phyloP scores from a whole-genome alignment of 108 stramenopile species.

The Cyclotella distinguenda region DNA sequence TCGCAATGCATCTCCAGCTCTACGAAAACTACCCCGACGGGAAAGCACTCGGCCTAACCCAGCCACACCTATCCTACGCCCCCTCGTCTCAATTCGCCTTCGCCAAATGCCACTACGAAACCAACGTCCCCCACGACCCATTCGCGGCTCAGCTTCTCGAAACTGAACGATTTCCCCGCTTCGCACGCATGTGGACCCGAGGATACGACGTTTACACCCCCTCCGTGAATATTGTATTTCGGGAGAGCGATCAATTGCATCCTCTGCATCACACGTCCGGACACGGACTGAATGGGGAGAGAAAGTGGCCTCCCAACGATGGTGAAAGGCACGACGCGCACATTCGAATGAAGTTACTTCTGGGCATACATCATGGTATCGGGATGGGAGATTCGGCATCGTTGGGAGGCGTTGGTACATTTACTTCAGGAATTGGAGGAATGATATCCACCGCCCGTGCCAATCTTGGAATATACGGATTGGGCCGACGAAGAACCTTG shows the following conservation, averaged over 20 bases:
- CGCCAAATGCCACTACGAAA: slow-evolving; percentile 92
- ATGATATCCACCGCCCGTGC: slow-evolving; percentile 50
- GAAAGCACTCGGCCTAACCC: slow-evolving; percentile 58
- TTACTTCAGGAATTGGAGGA: slow-evolving; percentile 18
- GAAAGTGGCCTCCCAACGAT: slow-evolving; percentile 56
- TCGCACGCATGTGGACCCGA: slow-evolving; percentile 78
- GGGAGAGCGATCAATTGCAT: slow-evolving; percentile 46
- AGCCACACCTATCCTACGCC: slow-evolving; percentile 75
- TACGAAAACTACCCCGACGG: slow-evolving; percentile 69
- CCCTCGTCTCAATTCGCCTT: slow-evolving; percentile 92
- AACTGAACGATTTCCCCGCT: slow-evolving; percentile 90
- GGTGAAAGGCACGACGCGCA: slow-evolving; percentile 38
- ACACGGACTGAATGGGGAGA: slow-evolving; percentile 66
- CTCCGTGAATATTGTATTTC: slow-evolving; percentile 67
- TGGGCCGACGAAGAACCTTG: slow-evolving; percentile 76
- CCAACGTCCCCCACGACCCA: slow-evolving; percentile 90
- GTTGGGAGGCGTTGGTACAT: slow-evolving; percentile 23
- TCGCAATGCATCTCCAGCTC: slow-evolving; percentile 18
- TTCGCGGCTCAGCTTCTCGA: slow-evolving; percentile 82
- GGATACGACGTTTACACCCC: slow-evolving; percentile 91
- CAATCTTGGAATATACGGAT: slow-evolving; percentile 80
- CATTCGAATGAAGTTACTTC: slow-evolving; percentile 44
- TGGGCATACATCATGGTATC: slow-evolving; percentile 47
- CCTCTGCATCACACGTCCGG: slow-evolving; percentile 48
- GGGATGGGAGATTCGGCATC: slow-evolving; percentile 20